Evolutionary conservation across 2,329 filamentous ascomycete species (phyloP).

Genomic region (Verticillium alfalfae): DNA sequence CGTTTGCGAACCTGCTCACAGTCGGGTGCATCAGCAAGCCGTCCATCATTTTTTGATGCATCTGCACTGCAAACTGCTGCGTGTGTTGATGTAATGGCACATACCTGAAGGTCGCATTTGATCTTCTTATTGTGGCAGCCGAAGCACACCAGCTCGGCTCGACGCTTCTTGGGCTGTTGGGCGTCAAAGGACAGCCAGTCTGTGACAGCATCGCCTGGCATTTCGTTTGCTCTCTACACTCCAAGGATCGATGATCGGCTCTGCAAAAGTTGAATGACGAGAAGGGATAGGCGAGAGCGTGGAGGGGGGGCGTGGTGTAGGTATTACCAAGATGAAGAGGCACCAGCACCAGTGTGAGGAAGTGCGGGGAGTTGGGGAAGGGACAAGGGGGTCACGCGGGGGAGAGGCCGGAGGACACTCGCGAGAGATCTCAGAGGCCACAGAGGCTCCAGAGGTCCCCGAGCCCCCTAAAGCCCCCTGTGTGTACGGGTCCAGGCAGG

Average conservation of each 20-base stretch:
- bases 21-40: not conserved
- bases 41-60: not conserved
- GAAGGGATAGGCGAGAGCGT: too few relatives aligned
- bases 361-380: not conserved
- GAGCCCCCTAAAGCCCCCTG: too few relatives aligned
- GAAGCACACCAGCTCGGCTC: slow-evolving; percentile 22
- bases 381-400: not conserved
- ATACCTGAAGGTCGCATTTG: slow-evolving; percentile 25
- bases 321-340: too few relatives aligned
- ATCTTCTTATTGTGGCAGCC: slow-evolving; percentile 28
- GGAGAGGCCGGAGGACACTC: not conserved
- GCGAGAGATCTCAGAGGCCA: too few relatives aligned
- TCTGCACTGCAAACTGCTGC: too few relatives aligned
- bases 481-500: too few relatives aligned
- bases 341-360: too few relatives aligned
- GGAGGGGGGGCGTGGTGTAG: too few relatives aligned
- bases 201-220: slow-evolving; percentile 6
- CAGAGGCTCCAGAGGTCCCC: too few relatives aligned
- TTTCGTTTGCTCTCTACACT: not conserved
- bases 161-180: slow-evolving; percentile 23
- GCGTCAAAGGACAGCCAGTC: slow-evolving; percentile 26
- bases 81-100: not conserved
- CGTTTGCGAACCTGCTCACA: slow-evolving; percentile 10
- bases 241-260: not conserved
- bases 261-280: too few relatives aligned